Base-by-base conservation (phyloP, 148 eudicot species). In the Silene uniflora region DNA sequence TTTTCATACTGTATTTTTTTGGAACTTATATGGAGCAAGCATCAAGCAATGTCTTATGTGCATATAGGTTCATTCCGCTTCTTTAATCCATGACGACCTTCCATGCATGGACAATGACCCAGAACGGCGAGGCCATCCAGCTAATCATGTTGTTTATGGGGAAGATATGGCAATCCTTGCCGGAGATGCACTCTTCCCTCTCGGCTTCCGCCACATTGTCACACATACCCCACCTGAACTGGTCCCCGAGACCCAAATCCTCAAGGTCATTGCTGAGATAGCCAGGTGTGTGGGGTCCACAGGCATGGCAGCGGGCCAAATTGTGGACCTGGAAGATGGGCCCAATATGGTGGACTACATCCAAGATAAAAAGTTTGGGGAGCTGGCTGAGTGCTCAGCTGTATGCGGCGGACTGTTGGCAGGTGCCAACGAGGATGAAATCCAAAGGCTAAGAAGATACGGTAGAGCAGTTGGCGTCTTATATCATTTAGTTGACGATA, bases 101-200 rank as follows among this genome's bases (percentile, higher is more conserved):
- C 98, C 98, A 67, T 93, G 90, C 91, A 93, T 93, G 98, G 98
- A 93, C 72, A 93, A 92, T 62, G 98, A 90, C 80, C 87, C 87
- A 61, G 87, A 91, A 19, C 83, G 98, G 55, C 83, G 98, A 69
- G 98, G 96, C 64, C 82, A 82, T 70, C 97, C 98, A 72, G 91
- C 98, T 32, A 93, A 91, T 88, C 98, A 93, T 82, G 87, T 90
- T 0, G 79, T 87, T 32, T 88, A 83, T 17, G 98, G 98, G 21
- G 88, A 87, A 42, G 98, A 89, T 77, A 91, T 93, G 96, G 98
- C 98, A 10, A 91, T 93, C 67, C 87, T 93, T 9, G 98, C 98
- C 0, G 98, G 98, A 44, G 98, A 93, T 23, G 98, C 98, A 9
- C 84, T 93, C 46, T 93, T 93, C 79, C 98, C 98, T 12, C 88